Base-by-base conservation (phyloP, 2,329 filamentous ascomycete species). In the Berkeleyomyces basicola region DNA sequence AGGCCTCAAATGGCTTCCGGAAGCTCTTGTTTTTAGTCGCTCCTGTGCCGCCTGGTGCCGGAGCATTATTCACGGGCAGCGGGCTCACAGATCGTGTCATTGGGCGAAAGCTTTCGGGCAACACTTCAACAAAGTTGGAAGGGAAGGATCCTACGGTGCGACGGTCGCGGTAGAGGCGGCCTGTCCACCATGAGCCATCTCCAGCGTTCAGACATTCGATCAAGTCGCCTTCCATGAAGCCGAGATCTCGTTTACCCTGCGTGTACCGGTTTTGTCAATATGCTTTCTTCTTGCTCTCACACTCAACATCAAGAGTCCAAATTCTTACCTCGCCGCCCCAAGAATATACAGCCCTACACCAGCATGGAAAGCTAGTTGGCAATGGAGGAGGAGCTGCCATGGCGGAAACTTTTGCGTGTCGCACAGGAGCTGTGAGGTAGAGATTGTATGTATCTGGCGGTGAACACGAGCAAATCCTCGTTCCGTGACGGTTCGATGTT, bases 151-250 rank as follows among this genome's bases (percentile, higher is more conserved):
- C 93, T 69, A 96, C 86, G 70, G 92, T 90, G 70, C 91, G 84
- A 72, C 88, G 86, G 74, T 99, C 93, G 68, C 93, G 84, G 71
- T 86, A 88, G 71, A 99, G 76, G 66, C 92, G 84, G 58, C 93
- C 93, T 75, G 91, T 96, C 93, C 93, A 99, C 93, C 93, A 99
- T 57, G 89, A 91, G 61, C 93, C 93, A 75, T 99, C 93, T 66
- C 93, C 93, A 23, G 93, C 93, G 72, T 99, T 99, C 61, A 99
- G 79, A 71, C 92, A 96, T 81, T 99, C 93, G 72, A 99, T 99
- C 67, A 99, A 75, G 74, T 99, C 93, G 67, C 93, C 93, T 74
- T 99, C 93, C 68, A 99, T 87, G 74, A 99, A 99, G 14, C 93
- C 93, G 64, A 99, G 80, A 72, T 99, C 93, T 72, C 87, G 85